Conservation (phyloP, 495 filamentous ascomycete species). For the Chaetomium fimeti region DNA sequence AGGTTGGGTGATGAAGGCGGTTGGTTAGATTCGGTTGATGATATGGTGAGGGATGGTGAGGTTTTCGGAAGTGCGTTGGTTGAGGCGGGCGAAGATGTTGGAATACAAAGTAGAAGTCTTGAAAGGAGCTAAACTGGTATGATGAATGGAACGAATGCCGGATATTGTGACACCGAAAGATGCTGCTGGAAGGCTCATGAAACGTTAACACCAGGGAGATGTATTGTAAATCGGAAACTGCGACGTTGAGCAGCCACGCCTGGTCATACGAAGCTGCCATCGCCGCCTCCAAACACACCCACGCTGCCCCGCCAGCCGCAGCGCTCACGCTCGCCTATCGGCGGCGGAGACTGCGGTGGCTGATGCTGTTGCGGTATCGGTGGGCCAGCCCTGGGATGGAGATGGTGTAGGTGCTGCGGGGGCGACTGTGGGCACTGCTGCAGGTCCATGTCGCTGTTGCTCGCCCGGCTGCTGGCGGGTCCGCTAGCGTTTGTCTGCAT, state of each 20-base stretch:
- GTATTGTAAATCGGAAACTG: background rate
- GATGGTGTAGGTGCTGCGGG: constrained; percentile 27
- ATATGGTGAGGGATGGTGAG: background rate
- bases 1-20: background rate
- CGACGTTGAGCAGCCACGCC: background rate
- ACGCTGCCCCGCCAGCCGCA: constrained; percentile 52
- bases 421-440: constrained; percentile 28
- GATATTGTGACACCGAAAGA: background rate
- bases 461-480: constrained; percentile 47
- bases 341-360: constrained; percentile 17
- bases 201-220: background rate
- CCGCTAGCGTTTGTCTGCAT: constrained; percentile 52
- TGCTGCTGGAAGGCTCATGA: constrained; percentile 3
- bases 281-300: constrained; percentile 50
- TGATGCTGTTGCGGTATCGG: constrained; percentile 21
- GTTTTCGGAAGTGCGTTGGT: background rate
- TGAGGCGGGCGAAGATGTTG: background rate
- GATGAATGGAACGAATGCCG: background rate
- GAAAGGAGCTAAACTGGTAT: background rate
- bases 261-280: constrained; percentile 44
- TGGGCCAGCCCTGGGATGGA: constrained; percentile 28
- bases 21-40: background rate
- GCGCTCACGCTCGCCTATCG: constrained; percentile 28
- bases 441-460: constrained; percentile 42
- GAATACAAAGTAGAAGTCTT: background rate